Percentiles rank a stretch among this genome's conserved stretches.
Conservation (phyloP, 768 basidiomycete genomes). For the Boletus sp. region DNA sequence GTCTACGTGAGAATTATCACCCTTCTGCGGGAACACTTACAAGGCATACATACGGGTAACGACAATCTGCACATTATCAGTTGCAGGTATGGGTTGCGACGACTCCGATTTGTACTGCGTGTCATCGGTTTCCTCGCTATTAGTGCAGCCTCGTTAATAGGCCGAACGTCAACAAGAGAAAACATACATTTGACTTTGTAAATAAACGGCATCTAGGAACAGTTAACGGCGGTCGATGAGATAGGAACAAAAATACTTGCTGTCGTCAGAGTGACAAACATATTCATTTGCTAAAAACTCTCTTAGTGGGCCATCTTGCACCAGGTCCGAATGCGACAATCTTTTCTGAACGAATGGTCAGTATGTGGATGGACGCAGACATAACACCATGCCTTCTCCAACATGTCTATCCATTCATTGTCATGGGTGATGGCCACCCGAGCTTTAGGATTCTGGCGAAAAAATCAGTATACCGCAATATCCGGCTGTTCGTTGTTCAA, state of each 20-base stretch:
- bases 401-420: slow-evolving; percentile 7
- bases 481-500: background rate
- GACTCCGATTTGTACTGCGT: background rate
- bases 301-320: background rate
- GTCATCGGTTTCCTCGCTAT: background rate
- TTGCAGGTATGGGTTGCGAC: background rate
- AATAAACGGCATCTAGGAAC: slow-evolving; percentile 3
- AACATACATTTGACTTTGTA: background rate
- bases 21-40: no score
- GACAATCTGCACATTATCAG: background rate
- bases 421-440: slow-evolving; percentile 10
- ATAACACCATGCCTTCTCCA: background rate
- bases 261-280: background rate
- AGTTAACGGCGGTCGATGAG: background rate
- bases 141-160: background rate
- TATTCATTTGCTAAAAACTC: background rate
- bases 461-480: background rate
- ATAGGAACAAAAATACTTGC: background rate
- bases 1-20: background rate
- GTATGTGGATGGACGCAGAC: background rate
- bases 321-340: background rate
- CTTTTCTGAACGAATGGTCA: background rate
- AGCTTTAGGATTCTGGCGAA: background rate
- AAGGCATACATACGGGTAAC: background rate
- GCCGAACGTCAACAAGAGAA: background rate